Evolutionary conservation across 768 basidiomycete genomes (phyloP), one percentile per base, ranked within the genome.

Genomic region (Trametes elegans): DNA sequence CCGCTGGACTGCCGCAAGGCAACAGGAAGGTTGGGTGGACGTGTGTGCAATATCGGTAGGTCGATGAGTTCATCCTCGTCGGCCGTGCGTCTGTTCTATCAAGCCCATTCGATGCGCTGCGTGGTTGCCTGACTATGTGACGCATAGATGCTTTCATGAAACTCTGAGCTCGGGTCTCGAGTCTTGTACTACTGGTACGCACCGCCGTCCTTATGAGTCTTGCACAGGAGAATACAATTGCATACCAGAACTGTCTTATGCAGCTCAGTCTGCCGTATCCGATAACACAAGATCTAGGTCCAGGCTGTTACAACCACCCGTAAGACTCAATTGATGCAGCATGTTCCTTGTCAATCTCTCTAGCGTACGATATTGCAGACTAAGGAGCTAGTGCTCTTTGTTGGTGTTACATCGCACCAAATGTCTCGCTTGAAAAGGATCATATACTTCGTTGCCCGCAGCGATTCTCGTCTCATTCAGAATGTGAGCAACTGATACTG

Each of bases 341-440:
- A 51, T 58, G 45, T 65, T 66, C 40, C 41, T 53, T 3, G 53
- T 60, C 2, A 45, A 53, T 34, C 65, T 60, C 10, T 62, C 54
- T 18, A 62, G 53, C 4, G 48, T 41, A 19, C 42, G 59, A 39
- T 57, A 64, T 39, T 62, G 52, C 18, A 67, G 42, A 2, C 63
- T 63, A 8, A 68, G 49, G 8, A 66, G 35, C 18, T 43, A 23
- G 21, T 31, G 34, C n/a, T 36, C 69, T 61, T 80, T 80, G 6
- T 66, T 38, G 2, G 67, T 64, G 51, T 74, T 62, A 45, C 70
- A 79, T 5, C 53, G 45, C 1, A 66, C 40, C 18, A 65, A 43
- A 43, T 74, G 67, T 21, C 60, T 24, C 8, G 57, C 60, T 6
- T 48, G 63, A 13, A 51, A 60, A 40, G 32, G 64, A 53, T 64